These are phyloP conservation scores for Chloranthus sessilifolius DNA, from an alignment of 164 flowering plant genomes.

Conservation along the genomic window DNA sequence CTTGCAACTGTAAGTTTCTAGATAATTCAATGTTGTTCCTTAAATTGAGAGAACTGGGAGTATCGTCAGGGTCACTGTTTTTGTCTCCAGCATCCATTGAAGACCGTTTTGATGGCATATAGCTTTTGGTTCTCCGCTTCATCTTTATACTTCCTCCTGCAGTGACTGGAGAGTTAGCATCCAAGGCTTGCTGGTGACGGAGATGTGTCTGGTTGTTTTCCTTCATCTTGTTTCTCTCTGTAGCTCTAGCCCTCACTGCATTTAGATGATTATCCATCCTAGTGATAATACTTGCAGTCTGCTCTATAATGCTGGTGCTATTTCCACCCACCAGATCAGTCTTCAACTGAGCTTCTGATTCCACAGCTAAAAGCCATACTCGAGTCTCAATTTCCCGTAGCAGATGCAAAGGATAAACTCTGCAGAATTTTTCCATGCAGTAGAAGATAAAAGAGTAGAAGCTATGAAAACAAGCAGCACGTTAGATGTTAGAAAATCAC, in stretches of 20 bases:
- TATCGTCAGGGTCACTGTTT: constrained; percentile 46
- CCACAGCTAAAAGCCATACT: constrained; percentile 98
- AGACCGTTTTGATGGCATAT: constrained; percentile 44
- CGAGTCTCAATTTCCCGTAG: constrained; percentile 96
- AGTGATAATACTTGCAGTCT: constrained; percentile 66
- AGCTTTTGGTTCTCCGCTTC: constrained; percentile 70
- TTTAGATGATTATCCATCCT: constrained; percentile 87
- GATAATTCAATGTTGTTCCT: constrained; percentile 29
- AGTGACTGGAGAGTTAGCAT: constrained; percentile 31
- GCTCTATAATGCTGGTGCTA: constrained; percentile 63
- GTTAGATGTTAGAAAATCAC: constrained; percentile 26
- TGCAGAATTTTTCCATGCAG: constrained; percentile 20
- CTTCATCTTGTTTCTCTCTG: constrained; percentile 51
- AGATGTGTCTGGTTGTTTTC: constrained; percentile 39
- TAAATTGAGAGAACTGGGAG: constrained; percentile 16
- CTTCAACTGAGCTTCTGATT: constrained; percentile 86
- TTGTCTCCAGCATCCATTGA: constrained; percentile 49
- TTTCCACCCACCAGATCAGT: constrained; percentile 39
- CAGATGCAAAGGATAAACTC: constrained; percentile 89
- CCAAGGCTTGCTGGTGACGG: constrained; percentile 33
- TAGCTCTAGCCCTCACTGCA: constrained; percentile 32
- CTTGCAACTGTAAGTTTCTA: constrained; percentile 30
- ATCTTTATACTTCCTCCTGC: constrained; percentile 44
- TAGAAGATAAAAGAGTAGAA: constrained; percentile 3
- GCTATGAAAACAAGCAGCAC: not conserved